Percentiles rank a stretch among this genome's conserved stretches.
Evolutionary conservation across 768 basidiomycete species (phyloP).

Genomic region (Russula ochroleuca): DNA sequence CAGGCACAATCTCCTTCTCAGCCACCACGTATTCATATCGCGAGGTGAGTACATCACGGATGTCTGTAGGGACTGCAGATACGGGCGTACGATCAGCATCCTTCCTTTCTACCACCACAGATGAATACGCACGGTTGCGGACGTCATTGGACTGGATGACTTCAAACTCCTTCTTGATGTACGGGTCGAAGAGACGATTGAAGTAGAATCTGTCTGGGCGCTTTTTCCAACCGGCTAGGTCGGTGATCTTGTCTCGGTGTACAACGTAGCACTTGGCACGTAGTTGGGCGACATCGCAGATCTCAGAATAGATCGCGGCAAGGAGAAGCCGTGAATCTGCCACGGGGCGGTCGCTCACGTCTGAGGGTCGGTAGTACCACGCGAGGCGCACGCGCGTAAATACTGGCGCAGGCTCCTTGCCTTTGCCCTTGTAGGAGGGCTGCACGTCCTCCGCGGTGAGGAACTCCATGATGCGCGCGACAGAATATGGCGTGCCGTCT

Average conservation of each 20-base stretch:
- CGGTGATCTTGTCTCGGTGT: conserved; percentile 92
- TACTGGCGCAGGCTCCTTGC: conserved; percentile 55
- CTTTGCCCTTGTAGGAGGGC: conserved; percentile 48
- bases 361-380: conserved; percentile 95
- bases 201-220: conserved; percentile 95
- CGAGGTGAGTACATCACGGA: conserved; percentile 67
- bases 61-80: conserved; percentile 64
- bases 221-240: conserved; percentile 91
- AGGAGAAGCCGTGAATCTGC: conserved; percentile 89
- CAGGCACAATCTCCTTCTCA: conserved; percentile 89
- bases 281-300: conserved; percentile 91
- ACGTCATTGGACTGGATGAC: conserved; percentile 84
- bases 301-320: conserved; percentile 94
- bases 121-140: conserved; percentile 69
- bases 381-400: conserved; percentile 86
- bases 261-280: conserved; percentile 90
- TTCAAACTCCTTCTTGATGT: conserved; percentile 97
- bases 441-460: conserved; percentile 69
- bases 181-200: conserved; percentile 91
- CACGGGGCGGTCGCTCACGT: conserved; percentile 88
- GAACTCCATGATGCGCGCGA: conserved; percentile 97
- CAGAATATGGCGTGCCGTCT: conserved; percentile 92
- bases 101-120: background rate
- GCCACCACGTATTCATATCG: conserved; percentile 95
- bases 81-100: conserved; percentile 27